Base-by-base conservation (phyloP, 768 basidiomycete species). In the Trametes meyenii region DNA sequence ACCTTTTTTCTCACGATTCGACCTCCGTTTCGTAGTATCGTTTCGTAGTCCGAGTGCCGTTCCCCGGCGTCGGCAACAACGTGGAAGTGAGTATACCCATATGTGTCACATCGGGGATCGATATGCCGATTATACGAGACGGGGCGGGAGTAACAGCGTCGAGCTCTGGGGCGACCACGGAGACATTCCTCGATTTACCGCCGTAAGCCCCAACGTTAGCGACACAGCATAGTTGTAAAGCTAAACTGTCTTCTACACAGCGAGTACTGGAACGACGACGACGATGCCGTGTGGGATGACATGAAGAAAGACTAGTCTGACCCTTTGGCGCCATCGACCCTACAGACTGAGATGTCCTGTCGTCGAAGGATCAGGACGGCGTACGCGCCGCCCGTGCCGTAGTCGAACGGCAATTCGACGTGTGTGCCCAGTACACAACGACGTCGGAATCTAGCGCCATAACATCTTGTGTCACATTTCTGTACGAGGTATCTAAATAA, bases 261-360 rank as follows among this genome's bases (percentile, higher is more conserved):
- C 8, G 29, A 33, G 29, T 33, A 33, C 29, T 33, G 29, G 29
- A 33, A 33, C 29, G 8, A 33, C 29, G 29, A 33, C 8, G 29
- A 33, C 29, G 29, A 33, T 8, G 29, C 29, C 8, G 29, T 8
- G 8, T 33, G 29, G 29, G 29, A 33, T 8, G 29, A 33, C 29
- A 8, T 33, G 8, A 33, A 33, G 29, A 33, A 33, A 8, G 29
- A 33, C 8, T 33, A 33, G 29, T 8, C 8, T 33, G 29, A n/a
- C n/a, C n/a, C n/a, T n/a, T n/a, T n/a, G n/a, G n/a, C n/a, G n/a
- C n/a, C n/a, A n/a, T n/a, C n/a, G n/a, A n/a, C n/a, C n/a, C n/a
- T n/a, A n/a, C n/a, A n/a, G n/a, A n/a, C n/a, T n/a, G 16, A 73
- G 77, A 13, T 74, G 74, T 38, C 72, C 86, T 46, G 72, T 76